Evolutionary conservation across 2,329 filamentous ascomycete species (phyloP), one percentile per base, ranked within the genome.

Genomic region (Parastagonospora nodorum): DNA sequence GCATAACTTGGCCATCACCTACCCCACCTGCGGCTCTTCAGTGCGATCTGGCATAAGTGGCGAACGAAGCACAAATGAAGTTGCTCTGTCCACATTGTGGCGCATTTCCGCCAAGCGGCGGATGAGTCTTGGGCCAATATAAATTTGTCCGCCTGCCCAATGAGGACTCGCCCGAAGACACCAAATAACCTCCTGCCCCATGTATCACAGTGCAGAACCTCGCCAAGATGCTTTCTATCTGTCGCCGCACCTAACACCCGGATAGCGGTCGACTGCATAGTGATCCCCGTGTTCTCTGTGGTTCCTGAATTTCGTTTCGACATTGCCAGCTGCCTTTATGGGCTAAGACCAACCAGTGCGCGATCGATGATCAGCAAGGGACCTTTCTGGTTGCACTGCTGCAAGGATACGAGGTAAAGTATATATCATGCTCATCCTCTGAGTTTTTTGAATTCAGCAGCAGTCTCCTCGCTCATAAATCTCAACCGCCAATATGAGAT

Each of bases 401-500:
- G 48, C 47, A 53, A 42, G 33, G 27, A 46, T 51, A 51, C 48
- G 45, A 48, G 44, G 33, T 12, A 42, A 42, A 42, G 58, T 63
- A 66, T 66, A 65, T 66, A 66, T 51, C 39, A 36, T 28, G 35
- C 10, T 32, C 15, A 8, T 35, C 24, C 45, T 33, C 46, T 48
- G 16, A 19, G 11, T 31, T 32, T 42, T 45, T 19, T 28, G 15
- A 5, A n/a, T 42, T 39, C 42, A 40, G 47, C 55, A 54, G 42
- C 48, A 49, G 54, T 38, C 42, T 53, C 48, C 45, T 49, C 42
- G 36, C 39, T 53, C 41, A 28, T 38, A 48, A 45, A 43, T 49
- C 49, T n/a, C n/a, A 44, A 30, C 19, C 32, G 19, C 40, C 57
- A 64, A 59, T 37, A 72, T 72, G 68, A 72, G 59, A 57, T 61